A percentile compares a stretch with the other conserved stretches of the same genome.
Evolutionary conservation across 1,284 basidiomycete genomes (phyloP).

Genomic region (Cutaneotrichosporon sp.): DNA sequence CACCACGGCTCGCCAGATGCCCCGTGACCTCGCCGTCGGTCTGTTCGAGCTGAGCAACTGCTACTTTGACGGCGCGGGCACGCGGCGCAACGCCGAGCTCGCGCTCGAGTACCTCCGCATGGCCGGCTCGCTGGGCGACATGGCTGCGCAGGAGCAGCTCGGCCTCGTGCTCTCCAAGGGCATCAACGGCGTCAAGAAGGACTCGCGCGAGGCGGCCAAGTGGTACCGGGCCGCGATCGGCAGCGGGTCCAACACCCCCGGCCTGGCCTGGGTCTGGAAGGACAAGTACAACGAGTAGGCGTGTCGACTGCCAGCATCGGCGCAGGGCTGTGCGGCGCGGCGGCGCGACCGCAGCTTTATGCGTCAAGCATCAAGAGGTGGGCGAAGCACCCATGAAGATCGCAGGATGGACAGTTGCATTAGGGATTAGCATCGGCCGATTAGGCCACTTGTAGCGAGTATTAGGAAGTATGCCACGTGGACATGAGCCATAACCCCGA

Average conservation of each 20-base stretch:
- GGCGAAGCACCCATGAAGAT: background rate
- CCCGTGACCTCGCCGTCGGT: slow-evolving; percentile 46
- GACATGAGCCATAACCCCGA: background rate
- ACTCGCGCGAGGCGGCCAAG: slow-evolving; percentile 53
- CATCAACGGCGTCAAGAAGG: slow-evolving; percentile 48
- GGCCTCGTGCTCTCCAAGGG: slow-evolving; percentile 51
- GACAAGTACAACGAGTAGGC: slow-evolving; percentile 26
- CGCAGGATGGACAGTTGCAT: background rate
- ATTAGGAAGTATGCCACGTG: background rate
- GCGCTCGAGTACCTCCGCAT: slow-evolving; percentile 48
- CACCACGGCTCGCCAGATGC: slow-evolving; percentile 36
- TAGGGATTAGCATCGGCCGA: background rate
- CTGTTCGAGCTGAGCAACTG: slow-evolving; percentile 52
- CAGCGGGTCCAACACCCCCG: slow-evolving; percentile 44
- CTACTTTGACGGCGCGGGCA: slow-evolving; percentile 50
- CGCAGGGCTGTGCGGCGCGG: too few species aligned
- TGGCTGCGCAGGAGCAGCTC: slow-evolving; percentile 51
- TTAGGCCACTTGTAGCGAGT: slow-evolving; percentile 1
- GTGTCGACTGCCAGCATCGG: too few species aligned
- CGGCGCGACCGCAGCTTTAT: too few species aligned
- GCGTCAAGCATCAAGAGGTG: too few species aligned
- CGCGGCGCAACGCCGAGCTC: slow-evolving; percentile 45
- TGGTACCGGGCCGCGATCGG: slow-evolving; percentile 52
- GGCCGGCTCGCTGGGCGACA: slow-evolving; percentile 48
- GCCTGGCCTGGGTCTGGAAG: slow-evolving; percentile 55